Base-by-base conservation (phyloP, 2,329 filamentous ascomycete genomes). In the Spiromastix sp. region DNA sequence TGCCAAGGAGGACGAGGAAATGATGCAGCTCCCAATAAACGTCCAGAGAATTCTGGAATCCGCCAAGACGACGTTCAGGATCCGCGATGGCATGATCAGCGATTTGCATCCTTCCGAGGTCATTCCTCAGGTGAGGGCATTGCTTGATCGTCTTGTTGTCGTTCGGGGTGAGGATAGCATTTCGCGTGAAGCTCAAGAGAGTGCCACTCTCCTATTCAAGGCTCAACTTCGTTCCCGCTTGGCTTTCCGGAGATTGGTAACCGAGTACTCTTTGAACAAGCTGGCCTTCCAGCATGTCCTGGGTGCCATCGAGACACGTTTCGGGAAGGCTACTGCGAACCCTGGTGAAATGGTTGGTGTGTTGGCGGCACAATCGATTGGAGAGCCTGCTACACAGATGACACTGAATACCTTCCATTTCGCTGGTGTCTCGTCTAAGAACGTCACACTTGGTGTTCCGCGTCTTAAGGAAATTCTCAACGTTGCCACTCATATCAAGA, bases 401-500 rank as follows among this genome's bases (percentile, higher is more conserved):
- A 98, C 91, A 1, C 68, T 98, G 42, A 98, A 98, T 67, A 98
- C 91, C 16, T 98, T 98, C 81, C 91, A 98, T 71, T 98, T 98
- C 61, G 87, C 91, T 61, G 91, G 91, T 94, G 86, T 98, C 42
- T 94, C 93, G 24, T 94, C 89, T 16, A 98, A 98, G 80, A 98
- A 98, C 71, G 89, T 98, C 37, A 98, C 91, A 0, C 79, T 98
- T 32, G 91, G 91, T 85, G 91, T 98, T 28, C 91, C 91, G 28
- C 89, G 91, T 78, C 76, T 98, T 32, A 98, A 98, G 73, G 91
- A 98, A 67, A 98, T 98, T 77, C 72, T 98, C 39, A 98, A 98
- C 59, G 79, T 98, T 40, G 91, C 93, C 0, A 87, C 82, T 48
- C 93, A 96, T 62, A 95, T 98, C 69, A 98, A 96, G 71, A 98